Evolutionary conservation across 2,329 filamentous ascomycete species (phyloP).

Genomic region (Botrytis paeoniae): DNA sequence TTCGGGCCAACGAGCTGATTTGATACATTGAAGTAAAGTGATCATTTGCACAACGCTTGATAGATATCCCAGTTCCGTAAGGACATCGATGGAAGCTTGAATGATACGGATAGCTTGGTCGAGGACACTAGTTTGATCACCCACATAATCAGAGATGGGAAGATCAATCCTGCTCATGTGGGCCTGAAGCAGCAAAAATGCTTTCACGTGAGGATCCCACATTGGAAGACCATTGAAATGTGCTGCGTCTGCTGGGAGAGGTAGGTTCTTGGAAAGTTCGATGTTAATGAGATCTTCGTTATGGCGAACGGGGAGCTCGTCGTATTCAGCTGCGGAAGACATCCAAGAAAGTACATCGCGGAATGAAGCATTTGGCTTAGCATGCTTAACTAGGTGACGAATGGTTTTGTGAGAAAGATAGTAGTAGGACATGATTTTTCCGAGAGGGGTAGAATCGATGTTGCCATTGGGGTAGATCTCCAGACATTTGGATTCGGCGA

Average conservation of each 20-base stretch:
- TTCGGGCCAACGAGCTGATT: conserved; percentile 85
- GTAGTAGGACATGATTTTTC: conserved; percentile 99
- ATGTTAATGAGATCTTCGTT: conserved; percentile 98
- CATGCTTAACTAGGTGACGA: conserved; percentile 74
- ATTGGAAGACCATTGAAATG: conserved; percentile 67
- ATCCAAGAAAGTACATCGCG: conserved; percentile 87
- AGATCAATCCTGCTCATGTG: conserved; percentile 92
- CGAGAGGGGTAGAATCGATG: conserved; percentile 83
- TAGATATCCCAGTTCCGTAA: conserved; percentile 82
- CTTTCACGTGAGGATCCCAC: conserved; percentile 98
- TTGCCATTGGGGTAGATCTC: conserved; percentile 81
- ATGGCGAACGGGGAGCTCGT: conserved; percentile 94
- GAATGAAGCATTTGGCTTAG: conserved; percentile 73
- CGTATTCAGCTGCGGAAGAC: conserved; percentile 89
- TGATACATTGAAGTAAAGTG: conserved; percentile 83
- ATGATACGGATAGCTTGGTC: conserved; percentile 97
- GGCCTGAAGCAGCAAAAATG: conserved; percentile 88
- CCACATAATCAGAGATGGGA: conserved; percentile 95
- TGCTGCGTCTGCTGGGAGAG: conserved; percentile 45
- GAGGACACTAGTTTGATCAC: conserved; percentile 83
- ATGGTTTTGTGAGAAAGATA: conserved; percentile 96
- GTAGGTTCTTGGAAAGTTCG: conserved; percentile 79
- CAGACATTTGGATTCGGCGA: conserved; percentile 82
- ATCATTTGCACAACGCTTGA: conserved; percentile 81
- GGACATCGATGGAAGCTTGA: conserved; percentile 89